These are phyloP conservation scores for Pontederia paniculata DNA, from an alignment of 176 grass and related monocot genomes.

Conservation along the genomic window DNA sequence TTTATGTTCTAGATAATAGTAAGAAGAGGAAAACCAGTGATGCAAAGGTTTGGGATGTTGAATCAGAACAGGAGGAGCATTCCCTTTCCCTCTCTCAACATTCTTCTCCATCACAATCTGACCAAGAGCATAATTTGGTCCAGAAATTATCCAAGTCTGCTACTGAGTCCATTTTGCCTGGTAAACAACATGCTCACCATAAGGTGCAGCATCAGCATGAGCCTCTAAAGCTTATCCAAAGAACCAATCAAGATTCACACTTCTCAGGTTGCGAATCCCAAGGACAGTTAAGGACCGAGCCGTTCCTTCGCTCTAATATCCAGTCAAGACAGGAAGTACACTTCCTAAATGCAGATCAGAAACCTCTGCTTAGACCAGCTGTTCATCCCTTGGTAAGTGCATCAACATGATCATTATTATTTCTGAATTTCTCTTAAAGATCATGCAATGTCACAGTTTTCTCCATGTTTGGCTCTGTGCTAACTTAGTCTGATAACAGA, in stretches of 20 bases:
- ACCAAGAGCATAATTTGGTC: constrained; percentile 68
- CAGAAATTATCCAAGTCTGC: constrained; percentile 54
- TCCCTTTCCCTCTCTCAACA: constrained; percentile 84
- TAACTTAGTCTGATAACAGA: constrained; percentile 24
- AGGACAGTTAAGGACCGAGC: constrained; percentile 34
- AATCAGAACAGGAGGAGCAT: constrained; percentile 85
- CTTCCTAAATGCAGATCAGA: constrained; percentile 45
- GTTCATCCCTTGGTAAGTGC: constrained; percentile 38
- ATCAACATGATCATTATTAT: no score
- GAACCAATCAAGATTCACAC: constrained; percentile 9
- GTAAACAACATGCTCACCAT: constrained; percentile 44
- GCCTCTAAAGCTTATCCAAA: constrained; percentile 26
- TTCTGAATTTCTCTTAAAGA: background rate
- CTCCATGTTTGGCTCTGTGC: background rate
- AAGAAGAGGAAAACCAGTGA: constrained; percentile 67
- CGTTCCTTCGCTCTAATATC: constrained; percentile 36
- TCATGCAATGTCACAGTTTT: background rate
- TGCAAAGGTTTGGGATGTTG: constrained; percentile 27
- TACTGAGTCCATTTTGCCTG: constrained; percentile 27
- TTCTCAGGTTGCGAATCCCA: constrained; percentile 13
- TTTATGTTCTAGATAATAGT: no score
- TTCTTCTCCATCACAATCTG: constrained; percentile 84
- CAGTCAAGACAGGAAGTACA: constrained; percentile 46
- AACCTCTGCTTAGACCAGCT: constrained; percentile 31
- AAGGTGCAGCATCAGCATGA: constrained; percentile 21